Percentiles rank a stretch among this genome's conserved stretches.
Evolutionary conservation across 306 rosid species (phyloP).

Genomic region (Cucurbita pepo): DNA sequence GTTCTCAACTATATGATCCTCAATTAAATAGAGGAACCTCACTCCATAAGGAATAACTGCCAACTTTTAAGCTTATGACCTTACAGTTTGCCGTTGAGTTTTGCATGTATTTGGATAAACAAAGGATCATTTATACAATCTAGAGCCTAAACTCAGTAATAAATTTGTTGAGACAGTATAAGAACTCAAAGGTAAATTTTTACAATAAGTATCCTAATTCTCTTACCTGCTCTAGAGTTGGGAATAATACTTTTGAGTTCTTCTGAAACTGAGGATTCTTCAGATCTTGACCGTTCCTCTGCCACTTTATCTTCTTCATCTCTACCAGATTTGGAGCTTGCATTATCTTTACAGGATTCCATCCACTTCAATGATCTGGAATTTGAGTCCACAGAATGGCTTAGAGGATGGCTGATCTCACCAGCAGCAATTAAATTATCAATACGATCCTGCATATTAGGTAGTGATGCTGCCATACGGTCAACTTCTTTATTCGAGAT

Average conservation of each 20-base stretch:
- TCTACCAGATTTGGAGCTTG: conserved; percentile 15
- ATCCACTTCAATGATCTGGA: conserved; percentile 16
- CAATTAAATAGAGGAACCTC: conserved; percentile 13
- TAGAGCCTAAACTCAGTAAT: background rate
- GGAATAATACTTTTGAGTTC: conserved; percentile 19
- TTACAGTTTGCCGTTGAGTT: conserved; percentile 11
- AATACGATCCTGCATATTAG: conserved; percentile 26
- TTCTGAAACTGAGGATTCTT: conserved; percentile 19
- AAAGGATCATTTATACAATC: background rate
- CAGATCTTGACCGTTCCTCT: conserved; percentile 11
- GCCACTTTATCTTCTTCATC: conserved; percentile 23
- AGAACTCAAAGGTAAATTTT: background rate
- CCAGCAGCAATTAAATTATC: conserved; percentile 9
- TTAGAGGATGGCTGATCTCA: conserved; percentile 19
- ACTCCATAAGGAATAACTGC: conserved; percentile 17
- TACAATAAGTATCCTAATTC: background rate
- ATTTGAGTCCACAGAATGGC: conserved; percentile 51
- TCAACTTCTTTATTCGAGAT: conserved; percentile 20
- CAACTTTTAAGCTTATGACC: conserved; percentile 11
- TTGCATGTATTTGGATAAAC: conserved; percentile 5
- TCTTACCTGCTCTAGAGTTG: conserved; percentile 41
- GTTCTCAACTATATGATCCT: conserved; percentile 21
- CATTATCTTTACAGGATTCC: conserved; percentile 20
- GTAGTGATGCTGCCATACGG: conserved; percentile 41
- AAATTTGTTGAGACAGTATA: background rate